Base-by-base conservation (phyloP, 805 yeast species). In the Saccharomyces paradoxus region DNA sequence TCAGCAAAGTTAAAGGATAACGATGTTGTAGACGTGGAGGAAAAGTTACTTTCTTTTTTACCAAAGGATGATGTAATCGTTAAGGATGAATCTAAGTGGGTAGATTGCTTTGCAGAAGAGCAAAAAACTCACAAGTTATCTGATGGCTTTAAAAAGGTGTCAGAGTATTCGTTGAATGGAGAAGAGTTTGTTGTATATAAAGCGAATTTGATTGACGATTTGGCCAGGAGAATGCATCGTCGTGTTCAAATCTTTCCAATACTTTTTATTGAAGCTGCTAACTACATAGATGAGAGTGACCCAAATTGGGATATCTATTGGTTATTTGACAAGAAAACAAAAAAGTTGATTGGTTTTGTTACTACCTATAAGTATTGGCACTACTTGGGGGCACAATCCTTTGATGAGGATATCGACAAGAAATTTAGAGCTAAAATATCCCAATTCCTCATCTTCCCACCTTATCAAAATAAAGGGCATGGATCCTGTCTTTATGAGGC, bases 241-340 rank as follows among this genome's bases (percentile, higher is more conserved):
- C 72, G 96, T 56, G 75, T 90, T 59, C 96, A 89, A 61, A 82
- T 91, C 1, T 81, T 94, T 61, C 87, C 88, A 14, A 72, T 92
- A 28, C 74, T 94, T 10, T 90, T 85, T 71, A 92, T 94, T 60
- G 99, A 94, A 67, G 98, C 96, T 0, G 98, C 97, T 1, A 83
- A 95, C 1, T 88, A 81, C 63, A 89, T 94, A 54, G 97, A 91
- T 65, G 76, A 78, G 44, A 69, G 69, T 0, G 99, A 94, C 69
- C 77, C 78, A 8, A 75, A 79, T 17, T 94, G 99, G 99, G 89
- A 87, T 50, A 66, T 90, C 2, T 91, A 81, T 65, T 74, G 85
- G 41, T 59, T 86, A 6, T 64, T 73, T 22, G 69, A 72, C 49
- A 65, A 67, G 7, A 54, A 53, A 1, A 71, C 69, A 0, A 71